Conservation (phyloP, 2,329 filamentous ascomycete genomes). For the Penicillium expansum region DNA sequence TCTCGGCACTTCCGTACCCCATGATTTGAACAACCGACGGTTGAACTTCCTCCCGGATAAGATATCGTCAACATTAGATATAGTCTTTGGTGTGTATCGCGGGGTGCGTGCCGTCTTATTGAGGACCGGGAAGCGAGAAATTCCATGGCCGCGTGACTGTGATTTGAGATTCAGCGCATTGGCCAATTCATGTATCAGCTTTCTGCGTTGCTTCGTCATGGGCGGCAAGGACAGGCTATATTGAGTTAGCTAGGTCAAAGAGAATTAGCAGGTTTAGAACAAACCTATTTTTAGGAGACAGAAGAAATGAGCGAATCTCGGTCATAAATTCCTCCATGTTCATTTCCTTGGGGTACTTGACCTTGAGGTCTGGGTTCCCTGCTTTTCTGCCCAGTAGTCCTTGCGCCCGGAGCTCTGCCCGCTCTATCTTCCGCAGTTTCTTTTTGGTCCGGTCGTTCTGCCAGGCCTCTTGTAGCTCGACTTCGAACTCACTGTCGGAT, state of each 20-base stretch:
- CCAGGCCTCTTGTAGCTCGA: constrained; percentile 59
- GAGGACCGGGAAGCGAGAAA: constrained; percentile 71
- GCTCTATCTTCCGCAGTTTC: constrained; percentile 64
- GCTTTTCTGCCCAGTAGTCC: constrained; percentile 62
- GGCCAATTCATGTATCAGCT: constrained; percentile 75
- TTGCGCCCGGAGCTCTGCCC: constrained; percentile 65
- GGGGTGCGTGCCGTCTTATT: constrained; percentile 69
- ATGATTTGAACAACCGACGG: constrained; percentile 26
- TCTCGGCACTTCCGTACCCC: constrained; percentile 23
- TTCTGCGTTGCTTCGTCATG: constrained; percentile 76
- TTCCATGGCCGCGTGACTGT: constrained; percentile 73
- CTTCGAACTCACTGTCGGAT: constrained; percentile 66
- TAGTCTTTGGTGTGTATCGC: constrained; percentile 56
- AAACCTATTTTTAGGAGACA: constrained; percentile 62
- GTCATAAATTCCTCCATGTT: constrained; percentile 65
- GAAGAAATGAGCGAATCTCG: constrained; percentile 71
- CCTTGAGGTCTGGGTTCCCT: constrained; percentile 58
- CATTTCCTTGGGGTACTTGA: constrained; percentile 73
- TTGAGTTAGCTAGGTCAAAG: constrained; percentile 7
- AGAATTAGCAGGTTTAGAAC: constrained; percentile 19
- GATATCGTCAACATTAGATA: constrained; percentile 45
- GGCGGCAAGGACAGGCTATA: constrained; percentile 71
- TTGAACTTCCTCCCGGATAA: constrained; percentile 36
- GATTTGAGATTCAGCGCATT: constrained; percentile 75
- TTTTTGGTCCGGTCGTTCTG: constrained; percentile 70